These are phyloP conservation scores for Yamadazyma songkhlaensis DNA, from an alignment of 1,139 yeast genomes.

Conservation along the genomic window DNA sequence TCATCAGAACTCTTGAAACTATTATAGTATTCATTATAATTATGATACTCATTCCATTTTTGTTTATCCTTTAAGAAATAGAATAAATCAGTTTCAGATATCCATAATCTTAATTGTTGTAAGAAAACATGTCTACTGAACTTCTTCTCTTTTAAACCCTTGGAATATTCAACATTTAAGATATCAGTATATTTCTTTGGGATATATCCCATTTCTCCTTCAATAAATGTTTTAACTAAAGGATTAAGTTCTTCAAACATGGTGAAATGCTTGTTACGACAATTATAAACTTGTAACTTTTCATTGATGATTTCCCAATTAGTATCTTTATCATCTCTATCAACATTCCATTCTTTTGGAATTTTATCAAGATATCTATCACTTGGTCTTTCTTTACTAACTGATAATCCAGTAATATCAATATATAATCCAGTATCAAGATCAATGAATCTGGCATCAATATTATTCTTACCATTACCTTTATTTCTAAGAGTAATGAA, in stretches of 20 bases:
- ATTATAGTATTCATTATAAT: constrained; percentile 19
- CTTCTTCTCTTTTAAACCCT: constrained; percentile 22
- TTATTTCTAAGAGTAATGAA: constrained; percentile 24
- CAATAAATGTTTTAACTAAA: constrained; percentile 24
- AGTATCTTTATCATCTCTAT: constrained; percentile 4
- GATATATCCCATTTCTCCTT: constrained; percentile 41
- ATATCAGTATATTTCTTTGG: constrained; percentile 29
- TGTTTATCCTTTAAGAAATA: constrained; percentile 19
- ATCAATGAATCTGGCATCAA: constrained; percentile 34
- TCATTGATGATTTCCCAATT: constrained; percentile 15
- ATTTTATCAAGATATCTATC: constrained; percentile 9
- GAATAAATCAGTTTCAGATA: constrained; percentile 20
- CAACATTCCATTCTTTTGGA: constrained; percentile 14
- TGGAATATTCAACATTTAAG: constrained; percentile 29
- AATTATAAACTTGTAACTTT: constrained; percentile 30
- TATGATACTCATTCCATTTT: constrained; percentile 27
- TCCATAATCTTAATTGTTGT: constrained; percentile 32
- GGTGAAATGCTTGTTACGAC: constrained; percentile 27
- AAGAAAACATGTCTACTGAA: constrained; percentile 25
- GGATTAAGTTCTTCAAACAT: constrained; percentile 24
- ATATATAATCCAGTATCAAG: constrained; percentile 31
- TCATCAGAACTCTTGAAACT: constrained; percentile 8
- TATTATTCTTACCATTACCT: constrained; percentile 27
- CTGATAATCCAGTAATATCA: constrained; percentile 31
- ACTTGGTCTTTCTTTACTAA: constrained; percentile 25